These are phyloP conservation scores for Cupressus sempervirens DNA, from an alignment of 75 land plant genomes.

Conservation along the genomic window DNA sequence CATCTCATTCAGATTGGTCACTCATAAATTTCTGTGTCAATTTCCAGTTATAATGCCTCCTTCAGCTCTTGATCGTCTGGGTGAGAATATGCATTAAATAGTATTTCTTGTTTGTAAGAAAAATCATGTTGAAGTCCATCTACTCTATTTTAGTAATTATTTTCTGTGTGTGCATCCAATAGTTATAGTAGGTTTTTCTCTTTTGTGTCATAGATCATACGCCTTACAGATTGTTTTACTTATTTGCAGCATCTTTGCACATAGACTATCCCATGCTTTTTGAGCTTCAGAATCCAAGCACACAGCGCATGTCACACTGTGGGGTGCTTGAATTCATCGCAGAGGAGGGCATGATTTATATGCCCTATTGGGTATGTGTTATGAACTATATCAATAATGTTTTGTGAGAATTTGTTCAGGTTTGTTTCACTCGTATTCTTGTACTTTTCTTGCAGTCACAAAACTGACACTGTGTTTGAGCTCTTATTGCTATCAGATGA, in stretches of 20 bases:
- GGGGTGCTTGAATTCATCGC: conserved; percentile 96
- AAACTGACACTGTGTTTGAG: background rate
- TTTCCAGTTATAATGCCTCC: conserved; percentile 90
- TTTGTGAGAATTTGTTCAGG: background rate
- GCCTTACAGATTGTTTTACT: background rate
- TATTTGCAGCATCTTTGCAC: conserved; percentile 38
- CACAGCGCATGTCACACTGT: conserved; percentile 68
- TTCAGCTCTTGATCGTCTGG: conserved; percentile 86
- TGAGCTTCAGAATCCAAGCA: conserved; percentile 51
- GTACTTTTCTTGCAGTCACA: background rate
- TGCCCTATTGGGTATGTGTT: conserved; percentile 81
- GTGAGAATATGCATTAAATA: conserved; percentile 21
- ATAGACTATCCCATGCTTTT: conserved; percentile 82
- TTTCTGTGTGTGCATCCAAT: background rate
- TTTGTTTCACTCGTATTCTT: background rate
- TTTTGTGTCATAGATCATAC: background rate
- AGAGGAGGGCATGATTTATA: conserved; percentile 87
- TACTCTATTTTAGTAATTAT: background rate
- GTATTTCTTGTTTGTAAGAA: background rate
- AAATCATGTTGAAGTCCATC: background rate
- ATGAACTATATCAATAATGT: background rate
- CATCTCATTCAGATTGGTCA: background rate
- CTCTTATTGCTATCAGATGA: conserved; percentile 52
- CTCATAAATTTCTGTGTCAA: conserved; percentile 1
- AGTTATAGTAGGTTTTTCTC: background rate